These are phyloP conservation scores for Leptomonas pyrrhocoris DNA, from an alignment of 208 protist genomes.

Conservation along the genomic window DNA sequence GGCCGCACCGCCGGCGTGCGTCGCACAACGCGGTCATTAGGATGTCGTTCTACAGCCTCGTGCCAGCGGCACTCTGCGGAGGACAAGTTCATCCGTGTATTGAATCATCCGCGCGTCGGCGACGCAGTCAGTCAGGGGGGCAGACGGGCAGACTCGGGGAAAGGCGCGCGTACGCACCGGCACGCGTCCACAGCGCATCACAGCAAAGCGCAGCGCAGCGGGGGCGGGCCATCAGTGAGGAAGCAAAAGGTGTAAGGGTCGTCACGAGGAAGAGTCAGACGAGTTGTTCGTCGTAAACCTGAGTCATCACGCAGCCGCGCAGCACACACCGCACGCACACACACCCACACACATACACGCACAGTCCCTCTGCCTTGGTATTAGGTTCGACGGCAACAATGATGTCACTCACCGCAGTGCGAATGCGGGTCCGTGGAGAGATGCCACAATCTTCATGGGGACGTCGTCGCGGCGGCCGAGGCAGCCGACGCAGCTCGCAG, in stretches of 20 bases:
- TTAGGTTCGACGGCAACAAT: too few species aligned
- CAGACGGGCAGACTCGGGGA: not conserved
- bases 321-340: too few species aligned
- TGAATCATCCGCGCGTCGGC: slow-evolving; percentile 12
- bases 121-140: not conserved
- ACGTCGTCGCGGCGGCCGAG: not conserved
- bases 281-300: too few species aligned
- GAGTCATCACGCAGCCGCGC: too few species aligned
- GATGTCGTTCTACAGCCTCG: slow-evolving; percentile 8
- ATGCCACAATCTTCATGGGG: slow-evolving; percentile 35
- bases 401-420: too few species aligned
- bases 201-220: not conserved
- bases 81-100: slow-evolving; percentile 25
- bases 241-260: too few species aligned
- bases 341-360: too few species aligned
- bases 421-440: too few species aligned
- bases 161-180: slow-evolving; percentile 1
- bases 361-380: too few species aligned
- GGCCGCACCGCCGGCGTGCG: not conserved
- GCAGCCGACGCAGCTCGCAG: too few species aligned
- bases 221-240: slow-evolving; percentile 17
- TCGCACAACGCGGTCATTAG: not conserved
- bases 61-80: slow-evolving; percentile 25
- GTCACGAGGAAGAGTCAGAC: too few species aligned
- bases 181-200: too few species aligned